Evolutionary conservation across 1,139 yeast genomes (phyloP).

Genomic region (Candida tunisiensis): DNA sequence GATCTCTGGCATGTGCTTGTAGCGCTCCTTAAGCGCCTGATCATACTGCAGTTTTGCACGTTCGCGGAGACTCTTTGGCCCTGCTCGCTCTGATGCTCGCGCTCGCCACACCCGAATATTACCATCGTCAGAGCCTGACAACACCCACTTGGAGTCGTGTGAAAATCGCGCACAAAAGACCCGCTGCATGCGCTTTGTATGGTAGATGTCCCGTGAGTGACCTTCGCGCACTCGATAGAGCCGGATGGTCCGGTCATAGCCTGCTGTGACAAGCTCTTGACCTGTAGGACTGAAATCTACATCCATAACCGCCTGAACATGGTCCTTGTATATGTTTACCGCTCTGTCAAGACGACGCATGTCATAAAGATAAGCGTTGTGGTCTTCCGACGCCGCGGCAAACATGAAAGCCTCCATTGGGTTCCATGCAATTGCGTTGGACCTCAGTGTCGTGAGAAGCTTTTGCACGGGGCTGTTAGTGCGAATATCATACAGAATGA

Average conservation of each 20-base stretch:
- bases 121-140: slow-evolving; percentile 93
- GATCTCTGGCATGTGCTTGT: slow-evolving; percentile 93
- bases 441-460: slow-evolving; percentile 65
- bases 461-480: slow-evolving; percentile 91
- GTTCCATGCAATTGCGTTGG: slow-evolving; percentile 86
- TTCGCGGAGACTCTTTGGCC: slow-evolving; percentile 65
- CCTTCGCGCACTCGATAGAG: slow-evolving; percentile 65
- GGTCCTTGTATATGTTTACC: slow-evolving; percentile 79
- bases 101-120: slow-evolving; percentile 90
- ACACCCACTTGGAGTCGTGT: slow-evolving; percentile 74
- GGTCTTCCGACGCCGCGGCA: slow-evolving; percentile 90
- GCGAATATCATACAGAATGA: slow-evolving; percentile 79
- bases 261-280: slow-evolving; percentile 86
- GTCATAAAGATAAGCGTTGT: slow-evolving; percentile 87
- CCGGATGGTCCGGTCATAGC: slow-evolving; percentile 86
- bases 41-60: slow-evolving; percentile 80
- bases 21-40: slow-evolving; percentile 79
- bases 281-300: slow-evolving; percentile 96
- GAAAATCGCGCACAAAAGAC: slow-evolving; percentile 71
- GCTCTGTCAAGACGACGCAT: slow-evolving; percentile 81
- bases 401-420: slow-evolving; percentile 96
- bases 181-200: slow-evolving; percentile 95
- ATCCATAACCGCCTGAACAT: slow-evolving; percentile 90
- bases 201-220: slow-evolving; percentile 88
- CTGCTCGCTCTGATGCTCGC: slow-evolving; percentile 68